A percentile compares a stretch with the other conserved stretches of the same genome.
phyloP scores from a whole-genome alignment of 2,329 filamentous ascomycete genomes.

The Huntiella bhutanensis region DNA sequence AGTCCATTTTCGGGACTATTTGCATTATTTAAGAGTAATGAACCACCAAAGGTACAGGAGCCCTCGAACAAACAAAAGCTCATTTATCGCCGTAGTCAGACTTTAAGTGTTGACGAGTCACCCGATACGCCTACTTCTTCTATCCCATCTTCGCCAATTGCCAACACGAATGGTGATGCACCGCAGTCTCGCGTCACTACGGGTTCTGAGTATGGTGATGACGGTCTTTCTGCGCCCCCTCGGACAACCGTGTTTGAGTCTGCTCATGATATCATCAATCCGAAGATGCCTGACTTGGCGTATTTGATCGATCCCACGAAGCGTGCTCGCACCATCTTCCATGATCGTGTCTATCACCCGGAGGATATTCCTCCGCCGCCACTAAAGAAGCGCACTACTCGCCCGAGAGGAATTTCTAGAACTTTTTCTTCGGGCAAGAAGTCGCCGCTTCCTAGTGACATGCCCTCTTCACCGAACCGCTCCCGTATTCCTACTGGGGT shows the following conservation, averaged over 20 bases:
- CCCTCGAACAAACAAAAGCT: constrained; percentile 42
- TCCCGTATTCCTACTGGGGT: constrained; percentile 11
- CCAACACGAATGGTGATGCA: constrained; percentile 1
- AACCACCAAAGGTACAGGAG: constrained; percentile 28
- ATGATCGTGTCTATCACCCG: constrained; percentile 88
- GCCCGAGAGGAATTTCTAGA: constrained; percentile 7
- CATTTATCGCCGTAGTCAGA: constrained; percentile 65
- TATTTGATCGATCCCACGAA: constrained; percentile 71
- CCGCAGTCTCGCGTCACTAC: constrained; percentile 25
- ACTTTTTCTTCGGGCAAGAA: not conserved
- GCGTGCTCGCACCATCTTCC: constrained; percentile 80
- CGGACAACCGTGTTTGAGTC: constrained; percentile 90
- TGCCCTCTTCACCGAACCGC: not conserved
- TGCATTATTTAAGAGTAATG: constrained; percentile 51
- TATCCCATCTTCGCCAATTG: constrained; percentile 18
- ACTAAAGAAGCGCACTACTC: constrained; percentile 29
- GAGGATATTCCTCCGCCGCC: constrained; percentile 77
- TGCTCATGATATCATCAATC: constrained; percentile 79
- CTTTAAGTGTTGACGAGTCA: constrained; percentile 23
- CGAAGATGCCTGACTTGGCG: constrained; percentile 61
- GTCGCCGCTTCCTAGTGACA: not conserved
- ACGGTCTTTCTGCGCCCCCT: constrained; percentile 49
- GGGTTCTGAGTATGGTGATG: constrained; percentile 29
- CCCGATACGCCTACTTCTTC: constrained; percentile 10
- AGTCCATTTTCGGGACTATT: constrained; percentile 44